Base-by-base conservation (phyloP, 495 filamentous ascomycete genomes). In the Lichina pygmaea region DNA sequence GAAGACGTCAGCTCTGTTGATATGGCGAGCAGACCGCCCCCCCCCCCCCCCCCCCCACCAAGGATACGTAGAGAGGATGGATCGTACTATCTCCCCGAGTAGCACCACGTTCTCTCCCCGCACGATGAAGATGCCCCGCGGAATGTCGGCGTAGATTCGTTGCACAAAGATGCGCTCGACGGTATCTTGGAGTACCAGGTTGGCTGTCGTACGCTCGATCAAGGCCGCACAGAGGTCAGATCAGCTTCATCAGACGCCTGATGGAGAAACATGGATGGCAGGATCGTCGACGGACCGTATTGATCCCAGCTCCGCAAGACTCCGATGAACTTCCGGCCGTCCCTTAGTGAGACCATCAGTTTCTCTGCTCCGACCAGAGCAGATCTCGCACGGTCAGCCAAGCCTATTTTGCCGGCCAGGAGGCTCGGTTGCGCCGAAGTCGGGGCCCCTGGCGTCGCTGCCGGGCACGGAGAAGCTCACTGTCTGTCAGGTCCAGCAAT, bases 291-390 rank as follows among this genome's bases (percentile, higher is more conserved):
- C 68, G 52, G 76, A 89, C 85, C 85, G 56, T 93, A 94, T 58
- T 97, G 89, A 62, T 97, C 89, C 86, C 91, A 97, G 55, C 83
- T 93, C 51, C 89, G 67, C 53, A 97, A 61, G 9, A 95, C 81
- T 15, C 89, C 89, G 44, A 89, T 81, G 49, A 93, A 64, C 61
- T 93, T 94, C 48, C 86, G 72, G 36, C 91, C 89, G 60, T 97
- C 89, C 46, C 89, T 75, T 45, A 97, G 68, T 8, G 84, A 71
- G 41, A 95, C 66, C 54, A 93, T 68, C 34, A 97, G 72, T 60
- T 97, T 97, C 62, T 97, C 86, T 93, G 60, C 50, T 10, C 34
- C 41, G 24, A 37, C 34, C 46, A 7, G 40, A 42, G 6, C 42
- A 43, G 31, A 16, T 12, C 16, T 17, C 48, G 33, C 34, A 17